A percentile compares a stretch with the other conserved stretches of the same genome.
Conservation (phyloP, 2,329 filamentous ascomycete genomes). For the Arthrobotrys pseudoclavata region DNA sequence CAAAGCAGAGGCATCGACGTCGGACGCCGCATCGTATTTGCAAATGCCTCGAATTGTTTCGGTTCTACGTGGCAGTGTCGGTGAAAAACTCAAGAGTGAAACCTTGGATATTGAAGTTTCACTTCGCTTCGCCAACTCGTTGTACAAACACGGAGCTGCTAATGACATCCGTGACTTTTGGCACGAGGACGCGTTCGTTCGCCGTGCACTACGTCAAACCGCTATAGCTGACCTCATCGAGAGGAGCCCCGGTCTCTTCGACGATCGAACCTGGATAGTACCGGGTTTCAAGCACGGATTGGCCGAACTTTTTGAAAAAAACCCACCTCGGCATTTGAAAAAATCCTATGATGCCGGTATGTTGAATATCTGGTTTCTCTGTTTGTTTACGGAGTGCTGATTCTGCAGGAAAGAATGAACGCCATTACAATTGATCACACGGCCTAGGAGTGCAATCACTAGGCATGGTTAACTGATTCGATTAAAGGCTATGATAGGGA, state of each 20-base stretch:
- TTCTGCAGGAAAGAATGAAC: too few relatives aligned
- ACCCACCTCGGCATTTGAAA: background rate
- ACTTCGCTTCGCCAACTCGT: constrained; percentile 16
- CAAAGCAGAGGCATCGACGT: background rate
- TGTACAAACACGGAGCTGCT: constrained; percentile 14
- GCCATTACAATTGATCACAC: too few relatives aligned
- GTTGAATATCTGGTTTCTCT: background rate
- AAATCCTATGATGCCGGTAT: background rate
- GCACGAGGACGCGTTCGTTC: constrained; percentile 21
- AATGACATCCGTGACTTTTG: constrained; percentile 12
- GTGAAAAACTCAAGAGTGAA: background rate
- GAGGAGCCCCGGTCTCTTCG: background rate
- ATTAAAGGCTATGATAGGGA: too few relatives aligned
- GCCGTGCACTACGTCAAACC: constrained; percentile 5
- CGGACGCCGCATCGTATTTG: constrained; percentile 3
- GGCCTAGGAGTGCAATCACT: too few relatives aligned
- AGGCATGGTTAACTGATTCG: too few relatives aligned
- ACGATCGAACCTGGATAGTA: constrained; percentile 8
- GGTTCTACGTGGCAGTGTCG: background rate
- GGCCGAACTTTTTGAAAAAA: background rate
- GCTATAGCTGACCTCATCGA: constrained; percentile 2
- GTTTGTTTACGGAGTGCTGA: too few relatives aligned
- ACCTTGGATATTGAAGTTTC: background rate
- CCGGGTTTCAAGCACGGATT: constrained; percentile 2
- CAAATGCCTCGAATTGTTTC: constrained; percentile 1